Percentiles rank a stretch among this genome's conserved stretches.
Conservation (phyloP, 345 rosid genomes). For the Aquilaria sinensis region DNA sequence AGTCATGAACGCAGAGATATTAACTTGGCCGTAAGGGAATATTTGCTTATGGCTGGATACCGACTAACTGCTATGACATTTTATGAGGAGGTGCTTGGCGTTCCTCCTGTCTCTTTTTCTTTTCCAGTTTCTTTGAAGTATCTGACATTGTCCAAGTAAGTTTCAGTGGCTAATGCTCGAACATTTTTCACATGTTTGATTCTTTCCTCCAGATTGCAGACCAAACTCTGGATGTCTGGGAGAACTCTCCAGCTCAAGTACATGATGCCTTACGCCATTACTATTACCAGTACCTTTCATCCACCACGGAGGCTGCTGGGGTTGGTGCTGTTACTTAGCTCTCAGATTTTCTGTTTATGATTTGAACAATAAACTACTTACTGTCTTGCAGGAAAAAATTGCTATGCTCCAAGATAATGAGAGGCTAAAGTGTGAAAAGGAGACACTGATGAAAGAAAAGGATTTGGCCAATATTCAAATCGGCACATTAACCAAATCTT, state of each 20-base stretch:
- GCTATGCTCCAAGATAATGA: slow-evolving; percentile 70
- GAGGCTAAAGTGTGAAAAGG: slow-evolving; percentile 47
- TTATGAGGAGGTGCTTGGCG: slow-evolving; percentile 64
- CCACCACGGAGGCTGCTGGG: slow-evolving; percentile 90
- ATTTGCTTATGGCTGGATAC: slow-evolving; percentile 81
- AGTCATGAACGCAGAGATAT: slow-evolving; percentile 69
- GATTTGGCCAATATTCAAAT: slow-evolving; percentile 56
- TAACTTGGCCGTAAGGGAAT: slow-evolving; percentile 84
- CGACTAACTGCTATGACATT: slow-evolving; percentile 89
- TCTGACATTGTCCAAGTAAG: background rate
- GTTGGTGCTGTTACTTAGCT: slow-evolving; percentile 13
- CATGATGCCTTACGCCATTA: slow-evolving; percentile 87
- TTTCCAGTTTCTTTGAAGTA: too few relatives aligned
- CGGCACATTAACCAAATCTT: slow-evolving; percentile 47
- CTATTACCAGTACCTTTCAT: slow-evolving; percentile 86
- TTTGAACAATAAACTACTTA: background rate
- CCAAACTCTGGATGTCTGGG: slow-evolving; percentile 79
- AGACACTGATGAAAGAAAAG: slow-evolving; percentile 41
- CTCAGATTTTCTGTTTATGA: slow-evolving; percentile 2
- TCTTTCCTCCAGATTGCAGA: slow-evolving; percentile 58
- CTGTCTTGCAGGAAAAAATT: slow-evolving; percentile 72
- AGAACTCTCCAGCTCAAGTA: slow-evolving; percentile 66
- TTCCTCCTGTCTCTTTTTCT: background rate
- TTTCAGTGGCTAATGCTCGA: background rate
- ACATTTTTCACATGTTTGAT: slow-evolving; percentile 4